Conservation (phyloP, 768 basidiomycete genomes). For the Kwoniella dejecticola region DNA sequence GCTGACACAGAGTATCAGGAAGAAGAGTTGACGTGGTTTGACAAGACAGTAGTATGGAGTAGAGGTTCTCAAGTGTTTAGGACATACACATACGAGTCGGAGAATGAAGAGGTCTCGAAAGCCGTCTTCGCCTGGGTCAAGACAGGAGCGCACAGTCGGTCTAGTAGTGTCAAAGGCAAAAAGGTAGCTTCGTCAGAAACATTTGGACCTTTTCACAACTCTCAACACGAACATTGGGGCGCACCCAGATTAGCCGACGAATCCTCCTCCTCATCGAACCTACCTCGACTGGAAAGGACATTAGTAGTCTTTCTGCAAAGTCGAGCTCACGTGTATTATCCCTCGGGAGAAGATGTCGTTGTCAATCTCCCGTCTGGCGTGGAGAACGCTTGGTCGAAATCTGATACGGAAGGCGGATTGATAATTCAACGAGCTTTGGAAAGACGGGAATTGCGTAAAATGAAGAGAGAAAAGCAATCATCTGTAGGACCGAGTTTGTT, state of each 20-base stretch:
- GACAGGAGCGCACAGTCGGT: not conserved
- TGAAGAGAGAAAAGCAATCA: conserved; percentile 17
- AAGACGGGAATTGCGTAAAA: conserved; percentile 31
- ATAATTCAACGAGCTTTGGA: conserved; percentile 48
- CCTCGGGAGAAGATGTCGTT: conserved; percentile 45
- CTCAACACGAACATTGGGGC: conserved; percentile 27
- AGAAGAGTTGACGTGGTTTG: conserved; percentile 54
- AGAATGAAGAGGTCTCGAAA: conserved; percentile 39
- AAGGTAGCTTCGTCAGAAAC: conserved; percentile 6
- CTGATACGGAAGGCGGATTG: conserved; percentile 33
- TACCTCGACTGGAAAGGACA: conserved; percentile 26
- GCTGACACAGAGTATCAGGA: conserved; percentile 17
- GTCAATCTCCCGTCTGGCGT: conserved; percentile 50
- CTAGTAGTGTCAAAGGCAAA: conserved; percentile 3
- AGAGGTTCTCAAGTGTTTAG: conserved; percentile 42
- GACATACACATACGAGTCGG: conserved; percentile 45
- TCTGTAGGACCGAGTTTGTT: conserved; percentile 14
- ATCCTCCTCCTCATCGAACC: conserved; percentile 7
- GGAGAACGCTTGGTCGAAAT: conserved; percentile 41
- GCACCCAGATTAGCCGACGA: conserved; percentile 9
- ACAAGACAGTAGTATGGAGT: conserved; percentile 48
- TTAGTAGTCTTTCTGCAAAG: conserved; percentile 50
- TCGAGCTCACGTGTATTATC: conserved; percentile 43
- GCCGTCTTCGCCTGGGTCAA: conserved; percentile 52
- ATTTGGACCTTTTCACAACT: conserved; percentile 39